These are phyloP conservation scores for Theobroma grandiflorum DNA, from an alignment of 441 rosid genomes.

Conservation along the genomic window DNA sequence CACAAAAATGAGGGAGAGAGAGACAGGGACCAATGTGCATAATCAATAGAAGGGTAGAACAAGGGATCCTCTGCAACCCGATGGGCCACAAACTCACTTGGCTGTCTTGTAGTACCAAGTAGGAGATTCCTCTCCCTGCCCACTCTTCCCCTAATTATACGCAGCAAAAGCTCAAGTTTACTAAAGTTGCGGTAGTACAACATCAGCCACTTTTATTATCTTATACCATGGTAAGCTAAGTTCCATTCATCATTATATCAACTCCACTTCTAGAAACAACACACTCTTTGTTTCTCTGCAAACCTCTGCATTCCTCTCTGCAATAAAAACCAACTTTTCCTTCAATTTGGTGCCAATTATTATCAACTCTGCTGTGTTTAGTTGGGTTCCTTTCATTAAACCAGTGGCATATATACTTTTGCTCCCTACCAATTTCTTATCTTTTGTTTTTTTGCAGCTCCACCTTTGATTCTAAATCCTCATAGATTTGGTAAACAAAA, in stretches of 20 bases:
- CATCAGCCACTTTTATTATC: constrained; percentile 9
- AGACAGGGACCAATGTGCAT: background rate
- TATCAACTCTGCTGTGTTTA: background rate
- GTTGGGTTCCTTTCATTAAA: constrained; percentile 31
- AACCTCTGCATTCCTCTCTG: background rate
- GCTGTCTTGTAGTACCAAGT: constrained; percentile 41
- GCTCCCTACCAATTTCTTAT: constrained; percentile 17
- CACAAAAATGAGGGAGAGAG: background rate
- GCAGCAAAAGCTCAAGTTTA: background rate
- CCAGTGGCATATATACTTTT: constrained; percentile 14
- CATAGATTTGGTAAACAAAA: constrained; percentile 59
- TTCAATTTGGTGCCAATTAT: constrained; percentile 4
- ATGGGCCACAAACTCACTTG: constrained; percentile 43
- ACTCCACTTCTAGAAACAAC: constrained; percentile 12
- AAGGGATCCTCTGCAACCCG: constrained; percentile 10
- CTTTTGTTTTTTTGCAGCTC: constrained; percentile 29
- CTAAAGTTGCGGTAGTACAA: background rate
- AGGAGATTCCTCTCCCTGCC: constrained; percentile 39
- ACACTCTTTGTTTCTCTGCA: constrained; percentile 9
- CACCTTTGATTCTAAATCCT: constrained; percentile 17
- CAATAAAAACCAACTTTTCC: background rate
- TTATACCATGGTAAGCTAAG: background rate
- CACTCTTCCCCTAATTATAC: constrained; percentile 5
- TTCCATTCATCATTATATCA: constrained; percentile 27
- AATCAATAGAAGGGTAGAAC: background rate